phyloP scores from a whole-genome alignment of 805 yeast species.

The Saturnispora mendoncae region DNA sequence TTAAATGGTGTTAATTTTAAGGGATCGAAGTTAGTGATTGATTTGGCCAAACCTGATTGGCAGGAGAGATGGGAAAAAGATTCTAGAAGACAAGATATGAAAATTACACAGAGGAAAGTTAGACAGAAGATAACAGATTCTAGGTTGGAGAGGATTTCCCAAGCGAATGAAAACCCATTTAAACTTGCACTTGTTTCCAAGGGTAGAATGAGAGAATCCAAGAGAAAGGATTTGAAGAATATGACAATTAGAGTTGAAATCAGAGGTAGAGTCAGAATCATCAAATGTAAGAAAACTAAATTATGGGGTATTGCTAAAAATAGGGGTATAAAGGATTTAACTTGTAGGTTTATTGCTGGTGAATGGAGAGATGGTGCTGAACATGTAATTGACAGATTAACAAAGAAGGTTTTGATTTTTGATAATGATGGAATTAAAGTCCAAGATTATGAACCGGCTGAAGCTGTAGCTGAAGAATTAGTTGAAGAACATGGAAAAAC shows the following conservation, averaged over 20 bases:
- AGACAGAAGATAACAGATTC: constrained; percentile 29
- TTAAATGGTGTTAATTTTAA: constrained; percentile 68
- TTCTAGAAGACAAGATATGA: constrained; percentile 32
- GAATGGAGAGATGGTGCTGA: constrained; percentile 76
- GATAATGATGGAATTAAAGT: constrained; percentile 16
- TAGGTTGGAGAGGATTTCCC: constrained; percentile 35
- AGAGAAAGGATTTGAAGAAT: constrained; percentile 43
- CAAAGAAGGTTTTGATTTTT: constrained; percentile 24
- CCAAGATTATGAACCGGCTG: constrained; percentile 2
- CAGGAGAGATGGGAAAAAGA: constrained; percentile 40
- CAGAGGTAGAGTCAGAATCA: constrained; percentile 46
- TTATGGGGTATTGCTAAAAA: constrained; percentile 87
- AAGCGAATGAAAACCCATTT: constrained; percentile 34
- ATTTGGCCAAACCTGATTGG: constrained; percentile 52
- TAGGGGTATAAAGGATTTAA: constrained; percentile 52
- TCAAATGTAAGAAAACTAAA: constrained; percentile 63
- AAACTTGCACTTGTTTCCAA: constrained; percentile 16
- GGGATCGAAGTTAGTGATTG: constrained; percentile 58
- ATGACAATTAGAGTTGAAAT: constrained; percentile 59
- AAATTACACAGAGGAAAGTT: constrained; percentile 22
- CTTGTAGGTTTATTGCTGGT: constrained; percentile 51
- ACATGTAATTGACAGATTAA: constrained; percentile 61
- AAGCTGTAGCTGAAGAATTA: constrained; percentile 20
- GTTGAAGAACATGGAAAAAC: constrained; percentile 39
- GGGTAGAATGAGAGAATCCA: constrained; percentile 56